Evolutionary conservation across 805 yeast genomes (phyloP).

Genomic region (Teunomyces kruisii): DNA sequence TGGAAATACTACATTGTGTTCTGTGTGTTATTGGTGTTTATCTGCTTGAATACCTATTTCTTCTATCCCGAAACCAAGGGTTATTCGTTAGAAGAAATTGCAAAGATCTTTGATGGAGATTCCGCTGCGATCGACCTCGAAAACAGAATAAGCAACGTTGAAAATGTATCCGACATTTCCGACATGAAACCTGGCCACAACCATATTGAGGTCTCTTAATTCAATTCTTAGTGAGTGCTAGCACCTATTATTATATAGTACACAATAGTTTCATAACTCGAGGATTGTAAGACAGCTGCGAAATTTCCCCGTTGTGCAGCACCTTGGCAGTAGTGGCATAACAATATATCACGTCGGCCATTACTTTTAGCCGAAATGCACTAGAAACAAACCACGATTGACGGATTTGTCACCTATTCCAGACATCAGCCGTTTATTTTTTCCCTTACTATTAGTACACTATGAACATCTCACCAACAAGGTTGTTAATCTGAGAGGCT

Average conservation of each 20-base stretch:
- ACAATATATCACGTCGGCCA: neutral
- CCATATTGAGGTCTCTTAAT: neutral
- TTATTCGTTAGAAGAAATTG: constrained; percentile 43
- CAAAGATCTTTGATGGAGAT: constrained; percentile 31
- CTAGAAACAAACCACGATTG: too few species aligned
- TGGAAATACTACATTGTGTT: constrained; percentile 47
- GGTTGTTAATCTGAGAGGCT: neutral
- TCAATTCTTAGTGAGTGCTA: too few species aligned
- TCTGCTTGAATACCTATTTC: constrained; percentile 27
- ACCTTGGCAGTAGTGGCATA: neutral
- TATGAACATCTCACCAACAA: neutral
- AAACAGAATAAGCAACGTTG: neutral
- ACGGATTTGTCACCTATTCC: too few species aligned
- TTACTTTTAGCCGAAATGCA: neutral
- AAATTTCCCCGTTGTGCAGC: neutral
- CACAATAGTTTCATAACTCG: too few species aligned
- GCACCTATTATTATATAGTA: too few species aligned
- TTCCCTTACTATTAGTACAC: too few species aligned
- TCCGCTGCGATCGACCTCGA: neutral
- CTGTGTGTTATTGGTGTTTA: constrained; percentile 28
- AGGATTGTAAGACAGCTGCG: too few species aligned
- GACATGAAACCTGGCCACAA: neutral
- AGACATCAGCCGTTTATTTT: too few species aligned
- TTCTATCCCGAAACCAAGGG: constrained; percentile 44
- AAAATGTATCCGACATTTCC: neutral